Conservation (phyloP, 129 eudicot genomes). For the Pseudognaphalium luteoalbum region DNA sequence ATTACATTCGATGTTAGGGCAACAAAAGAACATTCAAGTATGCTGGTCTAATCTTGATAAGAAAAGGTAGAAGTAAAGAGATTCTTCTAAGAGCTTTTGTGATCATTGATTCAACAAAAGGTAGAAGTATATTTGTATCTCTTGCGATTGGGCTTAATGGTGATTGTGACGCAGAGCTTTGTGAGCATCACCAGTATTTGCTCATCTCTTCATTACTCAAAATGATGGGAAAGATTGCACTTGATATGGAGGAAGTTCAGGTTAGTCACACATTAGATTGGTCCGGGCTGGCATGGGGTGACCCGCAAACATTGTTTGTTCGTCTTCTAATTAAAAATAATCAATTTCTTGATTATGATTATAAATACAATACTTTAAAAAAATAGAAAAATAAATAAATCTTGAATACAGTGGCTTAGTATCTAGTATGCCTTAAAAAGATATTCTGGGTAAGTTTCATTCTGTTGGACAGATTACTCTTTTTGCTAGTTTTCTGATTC, state of each 20-base stretch:
- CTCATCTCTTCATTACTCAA: slow-evolving; percentile 62
- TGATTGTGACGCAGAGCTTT: slow-evolving; percentile 16
- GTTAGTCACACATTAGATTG: slow-evolving; percentile 26
- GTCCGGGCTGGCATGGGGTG: too few relatives aligned
- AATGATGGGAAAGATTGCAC: slow-evolving; percentile 67
- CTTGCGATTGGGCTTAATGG: slow-evolving; percentile 29
- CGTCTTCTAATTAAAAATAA: too few relatives aligned
- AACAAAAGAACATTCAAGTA: slow-evolving; percentile 21
- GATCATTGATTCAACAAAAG: slow-evolving; percentile 56
- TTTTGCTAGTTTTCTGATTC: too few relatives aligned
- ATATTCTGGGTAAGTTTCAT: too few relatives aligned
- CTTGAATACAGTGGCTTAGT: too few relatives aligned
- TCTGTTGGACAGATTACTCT: too few relatives aligned
- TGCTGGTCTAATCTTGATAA: slow-evolving; percentile 63
- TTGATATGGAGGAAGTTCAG: slow-evolving; percentile 66
- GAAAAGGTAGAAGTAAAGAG: slow-evolving; percentile 47
- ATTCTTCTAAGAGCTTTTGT: slow-evolving; percentile 61
- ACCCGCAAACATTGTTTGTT: too few relatives aligned
- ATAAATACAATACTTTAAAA: too few relatives aligned
- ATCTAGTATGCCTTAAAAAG: too few relatives aligned
- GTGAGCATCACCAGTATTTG: slow-evolving; percentile 29
- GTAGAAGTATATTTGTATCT: background rate
- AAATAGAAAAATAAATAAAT: too few relatives aligned
- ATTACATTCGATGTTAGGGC: slow-evolving; percentile 47
- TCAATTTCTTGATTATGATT: too few relatives aligned